A percentile compares a stretch with the other conserved stretches of the same genome.
Evolutionary conservation across 2,329 filamentous ascomycete species (phyloP).

Genomic region (Sporothrix curviconia): DNA sequence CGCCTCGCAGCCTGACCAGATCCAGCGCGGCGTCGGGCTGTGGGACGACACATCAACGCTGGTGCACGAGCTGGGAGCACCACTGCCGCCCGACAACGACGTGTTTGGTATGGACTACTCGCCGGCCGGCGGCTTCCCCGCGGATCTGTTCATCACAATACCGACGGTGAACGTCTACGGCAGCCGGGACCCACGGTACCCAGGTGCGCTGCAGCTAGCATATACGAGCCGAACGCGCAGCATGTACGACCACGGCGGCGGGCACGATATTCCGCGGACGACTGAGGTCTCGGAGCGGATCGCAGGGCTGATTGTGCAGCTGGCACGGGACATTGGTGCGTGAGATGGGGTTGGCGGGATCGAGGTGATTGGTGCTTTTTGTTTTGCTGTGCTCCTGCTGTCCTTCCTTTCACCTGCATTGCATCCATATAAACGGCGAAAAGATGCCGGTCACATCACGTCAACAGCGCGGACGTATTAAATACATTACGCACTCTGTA

Average conservation of each 20-base stretch:
- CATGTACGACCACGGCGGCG: slow-evolving; percentile 32
- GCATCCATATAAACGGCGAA: neutral
- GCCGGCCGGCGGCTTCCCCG: slow-evolving; percentile 22
- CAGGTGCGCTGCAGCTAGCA: slow-evolving; percentile 31
- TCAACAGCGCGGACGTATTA: no score
- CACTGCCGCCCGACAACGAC: slow-evolving; percentile 25
- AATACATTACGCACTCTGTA: no score
- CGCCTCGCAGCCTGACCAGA: slow-evolving; percentile 23
- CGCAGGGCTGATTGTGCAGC: slow-evolving; percentile 25
- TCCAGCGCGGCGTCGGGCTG: slow-evolving; percentile 26
- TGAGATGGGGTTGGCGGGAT: neutral
- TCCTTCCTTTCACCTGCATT: neutral
- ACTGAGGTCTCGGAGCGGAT: slow-evolving; percentile 28
- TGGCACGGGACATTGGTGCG: slow-evolving; percentile 14
- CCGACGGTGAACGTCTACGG: slow-evolving; percentile 33
- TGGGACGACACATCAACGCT: slow-evolving; percentile 30
- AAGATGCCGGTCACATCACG: neutral
- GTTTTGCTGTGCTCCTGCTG: neutral
- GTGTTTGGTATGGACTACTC: slow-evolving; percentile 32
- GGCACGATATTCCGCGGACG: slow-evolving; percentile 33
- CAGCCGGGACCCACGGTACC: slow-evolving; percentile 31
- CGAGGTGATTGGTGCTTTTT: neutral
- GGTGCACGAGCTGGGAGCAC: slow-evolving; percentile 25
- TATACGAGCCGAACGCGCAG: slow-evolving; percentile 27
- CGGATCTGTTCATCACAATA: slow-evolving; percentile 27